These are phyloP conservation scores for Sarocladiaceae sp. DNA, from an alignment of 2,329 filamentous ascomycete genomes.

Conservation along the genomic window DNA sequence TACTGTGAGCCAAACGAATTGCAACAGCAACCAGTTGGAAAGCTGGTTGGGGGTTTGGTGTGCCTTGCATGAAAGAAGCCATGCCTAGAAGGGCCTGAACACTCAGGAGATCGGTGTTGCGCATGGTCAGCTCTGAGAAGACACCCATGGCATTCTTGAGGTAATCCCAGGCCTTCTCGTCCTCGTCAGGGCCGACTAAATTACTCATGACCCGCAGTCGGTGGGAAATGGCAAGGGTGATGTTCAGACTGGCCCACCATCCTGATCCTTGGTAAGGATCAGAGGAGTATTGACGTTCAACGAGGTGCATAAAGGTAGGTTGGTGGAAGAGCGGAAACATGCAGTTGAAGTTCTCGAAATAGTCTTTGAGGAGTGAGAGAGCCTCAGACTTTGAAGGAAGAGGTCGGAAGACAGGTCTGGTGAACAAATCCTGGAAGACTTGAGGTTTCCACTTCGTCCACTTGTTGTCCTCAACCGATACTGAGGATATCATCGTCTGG, in stretches of 20 bases:
- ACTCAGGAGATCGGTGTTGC: slow-evolving; percentile 89
- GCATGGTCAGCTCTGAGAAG: slow-evolving; percentile 87
- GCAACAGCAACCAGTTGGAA: slow-evolving; percentile 89
- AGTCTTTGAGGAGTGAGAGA: slow-evolving; percentile 82
- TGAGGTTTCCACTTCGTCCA: slow-evolving; percentile 99
- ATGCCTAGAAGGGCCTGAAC: slow-evolving; percentile 92
- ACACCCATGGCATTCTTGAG: slow-evolving; percentile 95
- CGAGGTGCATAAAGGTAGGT: slow-evolving; percentile 95
- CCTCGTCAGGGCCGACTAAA: slow-evolving; percentile 81
- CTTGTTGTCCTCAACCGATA: slow-evolving; percentile 89
- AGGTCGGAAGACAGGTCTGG: slow-evolving; percentile 73
- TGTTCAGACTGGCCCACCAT: slow-evolving; percentile 97
- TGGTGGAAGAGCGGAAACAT: slow-evolving; percentile 98
- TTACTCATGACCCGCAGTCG: slow-evolving; percentile 93
- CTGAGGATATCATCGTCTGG: slow-evolving; percentile 86
- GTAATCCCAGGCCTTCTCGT: slow-evolving; percentile 91
- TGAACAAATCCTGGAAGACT: slow-evolving; percentile 88
- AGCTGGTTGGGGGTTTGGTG: slow-evolving; percentile 90
- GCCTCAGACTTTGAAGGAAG: slow-evolving; percentile 84
- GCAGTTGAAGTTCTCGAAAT: slow-evolving; percentile 98
- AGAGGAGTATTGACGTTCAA: slow-evolving; percentile 86
- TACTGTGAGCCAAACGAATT: slow-evolving; percentile 84
- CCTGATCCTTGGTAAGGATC: slow-evolving; percentile 93
- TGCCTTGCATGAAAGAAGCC: slow-evolving; percentile 91
- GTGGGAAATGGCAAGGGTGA: slow-evolving; percentile 88